phyloP scores from a whole-genome alignment of 768 basidiomycete genomes.

The Kwoniella botswanensis region DNA sequence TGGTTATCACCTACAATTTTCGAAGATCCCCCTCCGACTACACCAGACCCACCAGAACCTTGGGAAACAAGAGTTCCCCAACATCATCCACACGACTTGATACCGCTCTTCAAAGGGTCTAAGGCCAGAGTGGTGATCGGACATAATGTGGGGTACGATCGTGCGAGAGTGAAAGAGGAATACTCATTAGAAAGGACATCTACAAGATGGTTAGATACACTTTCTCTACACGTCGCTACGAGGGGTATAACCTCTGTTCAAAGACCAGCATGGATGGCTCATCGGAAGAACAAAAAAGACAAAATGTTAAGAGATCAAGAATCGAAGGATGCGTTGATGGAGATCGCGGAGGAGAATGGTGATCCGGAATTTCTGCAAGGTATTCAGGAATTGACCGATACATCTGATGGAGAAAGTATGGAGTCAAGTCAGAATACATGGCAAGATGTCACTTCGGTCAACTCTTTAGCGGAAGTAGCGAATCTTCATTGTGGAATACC shows the following conservation, averaged over 20 bases:
- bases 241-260: slow-evolving; percentile 94
- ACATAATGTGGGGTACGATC: slow-evolving; percentile 94
- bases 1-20: slow-evolving; percentile 80
- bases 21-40: slow-evolving; percentile 24
- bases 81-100: slow-evolving; percentile 47
- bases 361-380: slow-evolving; percentile 30
- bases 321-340: slow-evolving; percentile 54
- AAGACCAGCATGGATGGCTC: slow-evolving; percentile 87
- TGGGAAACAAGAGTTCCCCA: slow-evolving; percentile 35
- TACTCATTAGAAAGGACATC: slow-evolving; percentile 71
- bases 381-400: slow-evolving; percentile 17
- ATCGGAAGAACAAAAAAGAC: slow-evolving; percentile 73
- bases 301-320: slow-evolving; percentile 63
- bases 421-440: slow-evolving; percentile 69
- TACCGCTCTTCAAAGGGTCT: slow-evolving; percentile 43
- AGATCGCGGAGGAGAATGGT: slow-evolving; percentile 58
- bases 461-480: slow-evolving; percentile 90
- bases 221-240: slow-evolving; percentile 91
- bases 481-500: slow-evolving; percentile 82
- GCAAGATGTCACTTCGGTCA: slow-evolving; percentile 91
- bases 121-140: slow-evolving; percentile 72
- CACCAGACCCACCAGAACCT: slow-evolving; percentile 7
- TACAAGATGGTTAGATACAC: slow-evolving; percentile 89
- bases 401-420: slow-evolving; percentile 18
- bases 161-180: slow-evolving; percentile 80